Conservation (phyloP, 345 rosid species). For the Aquilaria malaccensis region DNA sequence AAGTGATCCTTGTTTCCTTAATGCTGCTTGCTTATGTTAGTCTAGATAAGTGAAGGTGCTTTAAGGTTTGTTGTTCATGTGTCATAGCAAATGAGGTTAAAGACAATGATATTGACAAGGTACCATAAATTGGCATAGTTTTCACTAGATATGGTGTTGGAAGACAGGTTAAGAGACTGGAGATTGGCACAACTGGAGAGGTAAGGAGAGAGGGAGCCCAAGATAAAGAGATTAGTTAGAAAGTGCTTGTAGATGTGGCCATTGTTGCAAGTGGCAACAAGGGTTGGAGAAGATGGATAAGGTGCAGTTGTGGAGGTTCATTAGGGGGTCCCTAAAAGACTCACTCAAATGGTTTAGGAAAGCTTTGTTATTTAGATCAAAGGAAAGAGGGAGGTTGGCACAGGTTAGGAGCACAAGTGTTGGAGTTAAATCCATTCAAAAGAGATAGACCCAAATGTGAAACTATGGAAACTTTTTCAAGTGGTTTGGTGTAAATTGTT, state of each 20-base stretch:
- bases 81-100: slow-evolving; percentile 34
- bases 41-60: too few relatives aligned
- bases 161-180: slow-evolving; percentile 81
- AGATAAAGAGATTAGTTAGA: slow-evolving; percentile 61
- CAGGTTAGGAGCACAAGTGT: slow-evolving; percentile 25
- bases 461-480: too few relatives aligned
- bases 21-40: too few relatives aligned
- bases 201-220: slow-evolving; percentile 72
- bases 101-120: slow-evolving; percentile 80
- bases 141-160: slow-evolving; percentile 65
- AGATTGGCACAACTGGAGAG: slow-evolving; percentile 85
- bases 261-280: slow-evolving; percentile 83
- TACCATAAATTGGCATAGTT: slow-evolving; percentile 64
- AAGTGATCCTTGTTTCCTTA: too few relatives aligned
- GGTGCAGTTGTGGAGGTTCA: slow-evolving; percentile 81
- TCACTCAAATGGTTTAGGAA: slow-evolving; percentile 46
- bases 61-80: too few relatives aligned
- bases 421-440: slow-evolving; percentile 16
- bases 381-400: slow-evolving; percentile 16
- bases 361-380: slow-evolving; percentile 63
- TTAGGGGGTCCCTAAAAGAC: slow-evolving; percentile 56
- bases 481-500: too few relatives aligned
- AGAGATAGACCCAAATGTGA: not conserved
- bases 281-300: slow-evolving; percentile 49
- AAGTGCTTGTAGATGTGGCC: slow-evolving; percentile 90